phyloP scores from a whole-genome alignment of 192 early-diverging fungal species.

The Backusella luteola region DNA sequence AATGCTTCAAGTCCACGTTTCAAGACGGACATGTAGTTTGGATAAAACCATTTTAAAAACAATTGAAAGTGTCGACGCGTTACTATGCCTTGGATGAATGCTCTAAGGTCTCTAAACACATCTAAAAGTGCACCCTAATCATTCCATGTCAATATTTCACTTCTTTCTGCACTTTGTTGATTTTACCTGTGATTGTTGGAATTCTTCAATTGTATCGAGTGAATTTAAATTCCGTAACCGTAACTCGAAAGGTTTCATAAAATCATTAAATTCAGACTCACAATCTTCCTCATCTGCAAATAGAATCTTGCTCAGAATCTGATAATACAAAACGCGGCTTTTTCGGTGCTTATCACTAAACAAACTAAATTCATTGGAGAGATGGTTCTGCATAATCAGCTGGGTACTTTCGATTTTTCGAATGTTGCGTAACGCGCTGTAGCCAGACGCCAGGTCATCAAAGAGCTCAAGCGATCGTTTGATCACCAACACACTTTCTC shows the following conservation, averaged over 20 bases:
- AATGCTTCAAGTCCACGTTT: conserved; percentile 66
- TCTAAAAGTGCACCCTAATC: conserved; percentile 52
- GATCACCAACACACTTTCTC: conserved; percentile 52
- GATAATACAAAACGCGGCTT: conserved; percentile 71
- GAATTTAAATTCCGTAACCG: conserved; percentile 52
- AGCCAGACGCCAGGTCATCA: conserved; percentile 70
- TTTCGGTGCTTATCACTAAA: conserved; percentile 59
- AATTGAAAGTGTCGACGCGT: conserved; percentile 56
- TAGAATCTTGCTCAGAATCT: conserved; percentile 72
- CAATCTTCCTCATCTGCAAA: conserved; percentile 65
- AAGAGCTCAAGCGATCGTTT: conserved; percentile 67
- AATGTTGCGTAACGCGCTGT: conserved; percentile 70
- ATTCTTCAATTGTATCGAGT: conserved; percentile 51
- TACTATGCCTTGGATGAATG: conserved; percentile 66
- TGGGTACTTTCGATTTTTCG: conserved; percentile 70
- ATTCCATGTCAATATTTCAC: no score
- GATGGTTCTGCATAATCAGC: conserved; percentile 73
- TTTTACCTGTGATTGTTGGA: conserved; percentile 47
- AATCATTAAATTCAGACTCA: conserved; percentile 58
- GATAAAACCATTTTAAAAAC: conserved; percentile 88
- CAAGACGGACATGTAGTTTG: conserved; percentile 63
- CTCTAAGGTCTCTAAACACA: conserved; percentile 72
- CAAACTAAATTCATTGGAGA: conserved; percentile 68
- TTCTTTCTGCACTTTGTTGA: no score
- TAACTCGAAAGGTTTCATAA: conserved; percentile 68